Conservation (phyloP, 805 yeast species). For the Citeromyces nyonsensis region DNA sequence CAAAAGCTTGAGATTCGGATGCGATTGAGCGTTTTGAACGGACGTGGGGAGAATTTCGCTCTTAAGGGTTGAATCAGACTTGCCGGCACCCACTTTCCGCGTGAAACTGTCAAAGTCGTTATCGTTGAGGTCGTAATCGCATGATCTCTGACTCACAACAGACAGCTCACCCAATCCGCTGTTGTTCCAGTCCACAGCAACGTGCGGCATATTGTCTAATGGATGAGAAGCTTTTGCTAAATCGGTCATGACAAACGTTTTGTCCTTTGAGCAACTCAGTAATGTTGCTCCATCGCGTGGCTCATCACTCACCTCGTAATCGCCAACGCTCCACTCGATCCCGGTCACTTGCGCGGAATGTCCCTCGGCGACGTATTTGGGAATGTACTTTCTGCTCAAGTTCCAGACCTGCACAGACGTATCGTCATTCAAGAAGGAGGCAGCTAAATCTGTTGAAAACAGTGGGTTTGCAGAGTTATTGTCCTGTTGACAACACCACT, state of each 20-base stretch:
- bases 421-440: conserved; percentile 61
- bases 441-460: conserved; percentile 54
- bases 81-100: background rate
- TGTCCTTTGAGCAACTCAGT: conserved; percentile 37
- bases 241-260: conserved; percentile 29
- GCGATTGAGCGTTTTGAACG: too few relatives aligned
- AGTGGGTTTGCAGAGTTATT: conserved; percentile 15
- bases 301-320: conserved; percentile 4
- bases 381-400: conserved; percentile 56
- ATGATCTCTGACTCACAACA: conserved; percentile 32
- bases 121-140: conserved; percentile 19
- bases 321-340: conserved; percentile 34
- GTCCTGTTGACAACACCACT: conserved; percentile 42
- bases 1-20: too few relatives aligned
- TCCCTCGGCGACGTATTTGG: conserved; percentile 33
- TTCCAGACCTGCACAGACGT: conserved; percentile 57
- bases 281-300: conserved; percentile 6
- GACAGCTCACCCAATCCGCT: conserved; percentile 26
- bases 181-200: conserved; percentile 43
- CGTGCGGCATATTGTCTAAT: conserved; percentile 33
- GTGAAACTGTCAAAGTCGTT: background rate
- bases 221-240: conserved; percentile 22
- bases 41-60: too few relatives aligned
- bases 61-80: too few relatives aligned
- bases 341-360: conserved; percentile 40